Evolutionary conservation across 805 yeast species (phyloP), one percentile per base, ranked within the genome.

Genomic region (Schizosaccharomyces octosporus): DNA sequence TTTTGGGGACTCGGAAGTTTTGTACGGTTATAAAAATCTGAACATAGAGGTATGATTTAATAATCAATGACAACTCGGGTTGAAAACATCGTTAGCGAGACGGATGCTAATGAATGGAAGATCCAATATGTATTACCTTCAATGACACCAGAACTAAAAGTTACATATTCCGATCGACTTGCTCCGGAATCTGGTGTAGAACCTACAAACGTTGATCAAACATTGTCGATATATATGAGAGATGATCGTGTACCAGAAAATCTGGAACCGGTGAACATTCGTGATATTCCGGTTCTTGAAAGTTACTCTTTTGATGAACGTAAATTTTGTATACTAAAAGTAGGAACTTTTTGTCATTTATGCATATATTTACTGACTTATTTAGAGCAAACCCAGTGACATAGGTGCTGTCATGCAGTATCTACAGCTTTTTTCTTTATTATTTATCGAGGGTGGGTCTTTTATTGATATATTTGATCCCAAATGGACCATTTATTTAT

Each of bases 361-460:
- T n/a, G 45, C 5, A 3, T 24, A 7, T 11, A 36, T 36, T 13
- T 7, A 36, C 41, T 36, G 15, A 36, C 41, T 36, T 63, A 72
- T 79, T 54, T 69, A 76, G 59, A 67, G 81, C 60, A 66, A 69
- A 13, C 76, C 74, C 58, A 68, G 67, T 0, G 67, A 67, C 5
- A 81, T 82, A 0, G 66, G 72, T 58, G 80, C 78, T 64, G 70
- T 87, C 61, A 89, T 83, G 66, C 72, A 76, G 60, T 72, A 95
- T 63, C 75, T 88, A 65, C 95, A 87, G 66, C 81, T 89, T 1
- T 79, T 93, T 66, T 85, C 86, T 17, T 73, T 90, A 32, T 74
- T 93, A 11, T 88, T 83, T 72, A 90, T 93, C 66, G 98, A 93
- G 69, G 97, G 95, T 0, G 97, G 96, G 1, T 81, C 94, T 0